Conservation (phyloP, 2,329 filamentous ascomycete genomes). For the Ophiocordyceps polyrhachis-furcata region DNA sequence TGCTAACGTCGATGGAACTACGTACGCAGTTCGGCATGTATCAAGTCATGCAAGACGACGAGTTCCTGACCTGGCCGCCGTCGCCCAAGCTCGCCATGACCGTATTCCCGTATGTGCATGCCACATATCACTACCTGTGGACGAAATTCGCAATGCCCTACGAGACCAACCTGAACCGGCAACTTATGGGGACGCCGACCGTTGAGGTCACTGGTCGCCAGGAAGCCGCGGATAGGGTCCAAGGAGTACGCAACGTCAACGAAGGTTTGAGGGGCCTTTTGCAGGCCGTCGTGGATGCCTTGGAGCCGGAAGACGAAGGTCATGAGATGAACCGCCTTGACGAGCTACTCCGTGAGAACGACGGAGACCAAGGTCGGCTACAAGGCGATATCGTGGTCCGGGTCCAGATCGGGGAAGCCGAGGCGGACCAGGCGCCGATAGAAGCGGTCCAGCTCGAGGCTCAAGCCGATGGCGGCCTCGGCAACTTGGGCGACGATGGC, state of each 20-base stretch:
- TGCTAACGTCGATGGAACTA: not conserved
- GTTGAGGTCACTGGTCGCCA: conserved; percentile 8
- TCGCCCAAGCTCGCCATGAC: conserved; percentile 31
- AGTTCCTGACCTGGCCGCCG: conserved; percentile 33
- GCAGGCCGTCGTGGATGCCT: conserved; percentile 17
- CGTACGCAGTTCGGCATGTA: conserved; percentile 25
- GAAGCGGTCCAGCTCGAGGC: not conserved
- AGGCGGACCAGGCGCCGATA: not conserved
- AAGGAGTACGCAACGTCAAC: conserved; percentile 7
- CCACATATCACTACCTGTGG: conserved; percentile 27
- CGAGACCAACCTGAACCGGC: conserved; percentile 28
- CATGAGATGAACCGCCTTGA: conserved; percentile 1
- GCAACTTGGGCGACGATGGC: not conserved
- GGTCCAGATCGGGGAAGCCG: not conserved
- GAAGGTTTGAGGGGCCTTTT: conserved; percentile 17
- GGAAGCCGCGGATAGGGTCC: conserved; percentile 5
- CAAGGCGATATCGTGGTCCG: not conserved
- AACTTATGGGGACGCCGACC: conserved; percentile 21
- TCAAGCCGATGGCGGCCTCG: not conserved
- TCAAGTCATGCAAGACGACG: conserved; percentile 23
- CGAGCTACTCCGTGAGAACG: conserved; percentile 1
- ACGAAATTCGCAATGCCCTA: conserved; percentile 25
- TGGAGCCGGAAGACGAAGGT: conserved; percentile 14
- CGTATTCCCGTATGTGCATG: conserved; percentile 26
- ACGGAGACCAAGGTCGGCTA: conserved; percentile 6